Evolutionary conservation across 768 basidiomycete genomes (phyloP).

Genomic region (Kwoniella sp.): DNA sequence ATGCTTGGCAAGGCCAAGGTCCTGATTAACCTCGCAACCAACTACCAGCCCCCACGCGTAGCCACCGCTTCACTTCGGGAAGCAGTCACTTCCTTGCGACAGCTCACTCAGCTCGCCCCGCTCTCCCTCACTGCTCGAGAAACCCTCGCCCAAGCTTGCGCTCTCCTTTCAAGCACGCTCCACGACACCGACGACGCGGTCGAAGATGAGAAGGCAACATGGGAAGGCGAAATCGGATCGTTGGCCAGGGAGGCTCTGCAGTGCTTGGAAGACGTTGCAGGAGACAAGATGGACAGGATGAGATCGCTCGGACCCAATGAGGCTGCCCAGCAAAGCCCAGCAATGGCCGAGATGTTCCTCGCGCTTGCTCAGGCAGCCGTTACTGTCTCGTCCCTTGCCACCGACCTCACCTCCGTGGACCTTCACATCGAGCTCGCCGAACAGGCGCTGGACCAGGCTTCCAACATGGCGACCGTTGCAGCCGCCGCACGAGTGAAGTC

Average conservation of each 20-base stretch:
- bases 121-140: conserved; percentile 42
- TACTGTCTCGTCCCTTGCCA: conserved; percentile 40
- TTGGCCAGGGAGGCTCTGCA: conserved; percentile 48
- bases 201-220: conserved; percentile 37
- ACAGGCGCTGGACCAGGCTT: conserved; percentile 53
- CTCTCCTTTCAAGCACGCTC: conserved; percentile 38
- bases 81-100: conserved; percentile 33
- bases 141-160: conserved; percentile 44
- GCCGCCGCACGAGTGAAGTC: conserved; percentile 38
- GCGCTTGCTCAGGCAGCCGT: conserved; percentile 43
- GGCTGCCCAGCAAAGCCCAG: conserved; percentile 34
- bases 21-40: conserved; percentile 45
- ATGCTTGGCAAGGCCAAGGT: conserved; percentile 47
- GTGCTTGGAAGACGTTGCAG: conserved; percentile 48
- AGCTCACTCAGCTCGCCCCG: conserved; percentile 41
- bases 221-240: conserved; percentile 48
- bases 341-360: conserved; percentile 50
- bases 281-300: conserved; percentile 47
- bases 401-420: conserved; percentile 41
- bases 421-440: conserved; percentile 49
- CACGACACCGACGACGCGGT: conserved; percentile 44
- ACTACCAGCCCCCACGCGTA: conserved; percentile 44
- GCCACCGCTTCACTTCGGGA: conserved; percentile 41
- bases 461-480: conserved; percentile 50
- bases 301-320: conserved; percentile 25